Evolutionary conservation across 225 moss, liverwort and hornwort species (phyloP).

Genomic region (Antitrichia curtipendula): DNA sequence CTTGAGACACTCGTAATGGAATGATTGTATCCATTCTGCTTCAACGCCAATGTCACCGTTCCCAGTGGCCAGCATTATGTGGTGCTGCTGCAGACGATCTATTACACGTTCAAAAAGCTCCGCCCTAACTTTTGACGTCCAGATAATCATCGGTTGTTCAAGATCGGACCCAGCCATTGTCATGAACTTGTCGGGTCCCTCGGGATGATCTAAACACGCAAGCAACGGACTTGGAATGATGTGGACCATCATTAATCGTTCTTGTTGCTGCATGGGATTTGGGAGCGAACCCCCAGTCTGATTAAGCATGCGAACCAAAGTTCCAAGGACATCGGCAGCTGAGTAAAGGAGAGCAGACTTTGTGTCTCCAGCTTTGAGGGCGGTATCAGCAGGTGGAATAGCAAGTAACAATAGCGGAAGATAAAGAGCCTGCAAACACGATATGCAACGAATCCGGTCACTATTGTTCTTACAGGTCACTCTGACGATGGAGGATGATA

Average conservation of each 20-base stretch:
- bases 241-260: slow-evolving; percentile 48
- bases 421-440: slow-evolving; percentile 60
- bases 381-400: slow-evolving; percentile 70
- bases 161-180: slow-evolving; percentile 76
- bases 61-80: slow-evolving; percentile 60
- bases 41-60: slow-evolving; percentile 56
- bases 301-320: slow-evolving; percentile 64
- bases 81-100: slow-evolving; percentile 70
- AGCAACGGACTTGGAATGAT: slow-evolving; percentile 76
- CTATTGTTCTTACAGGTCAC: not conserved
- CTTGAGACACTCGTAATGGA: slow-evolving; percentile 66
- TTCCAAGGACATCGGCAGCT: slow-evolving; percentile 86
- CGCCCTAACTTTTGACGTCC: slow-evolving; percentile 69
- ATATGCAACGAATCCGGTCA: not conserved
- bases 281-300: slow-evolving; percentile 42
- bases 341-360: slow-evolving; percentile 91
- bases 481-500: not conserved
- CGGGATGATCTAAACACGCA: slow-evolving; percentile 63
- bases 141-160: slow-evolving; percentile 79
- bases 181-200: slow-evolving; percentile 91
- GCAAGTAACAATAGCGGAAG: slow-evolving; percentile 80
- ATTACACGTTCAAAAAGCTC: slow-evolving; percentile 69
- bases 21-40: slow-evolving; percentile 78
- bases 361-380: slow-evolving; percentile 63
- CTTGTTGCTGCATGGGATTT: slow-evolving; percentile 41